Conservation (phyloP, 441 rosid genomes). For the Eruca vesicaria region DNA sequence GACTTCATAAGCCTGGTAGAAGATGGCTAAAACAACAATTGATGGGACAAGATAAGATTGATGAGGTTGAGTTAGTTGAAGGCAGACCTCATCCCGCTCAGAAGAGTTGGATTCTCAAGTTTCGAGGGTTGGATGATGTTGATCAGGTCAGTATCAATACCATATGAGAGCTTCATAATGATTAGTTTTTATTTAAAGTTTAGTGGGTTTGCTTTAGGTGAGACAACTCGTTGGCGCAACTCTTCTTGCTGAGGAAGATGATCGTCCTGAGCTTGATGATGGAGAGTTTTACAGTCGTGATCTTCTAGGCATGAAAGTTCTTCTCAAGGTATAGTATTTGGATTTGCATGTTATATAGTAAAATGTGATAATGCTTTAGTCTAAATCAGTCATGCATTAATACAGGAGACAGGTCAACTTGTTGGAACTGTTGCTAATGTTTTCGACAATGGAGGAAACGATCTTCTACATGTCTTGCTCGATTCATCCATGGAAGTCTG, state of each 20-base stretch:
- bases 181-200: not conserved
- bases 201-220: conserved; percentile 49
- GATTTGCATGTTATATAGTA: not conserved
- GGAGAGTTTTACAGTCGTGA: conserved; percentile 84
- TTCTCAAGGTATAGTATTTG: conserved; percentile 58
- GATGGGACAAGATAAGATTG: conserved; percentile 55
- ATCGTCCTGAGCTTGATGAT: conserved; percentile 79
- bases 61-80: conserved; percentile 73
- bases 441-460: conserved; percentile 76
- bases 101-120: conserved; percentile 84
- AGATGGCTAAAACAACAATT: conserved; percentile 81
- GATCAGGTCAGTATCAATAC: conserved; percentile 50
- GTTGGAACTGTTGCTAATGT: conserved; percentile 80
- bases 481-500: conserved; percentile 37
- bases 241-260: conserved; percentile 70
- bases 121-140: conserved; percentile 63
- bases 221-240: conserved; percentile 83
- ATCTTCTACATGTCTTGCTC: conserved; percentile 76
- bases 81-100: conserved; percentile 77
- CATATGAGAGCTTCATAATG: not conserved
- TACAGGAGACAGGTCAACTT: conserved; percentile 71
- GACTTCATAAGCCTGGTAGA: conserved; percentile 66
- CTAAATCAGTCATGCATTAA: not conserved
- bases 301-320: conserved; percentile 83
- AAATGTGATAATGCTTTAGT: not conserved